Conservation (phyloP, 2,329 filamentous ascomycete species). For the Cytospora schulzeri region DNA sequence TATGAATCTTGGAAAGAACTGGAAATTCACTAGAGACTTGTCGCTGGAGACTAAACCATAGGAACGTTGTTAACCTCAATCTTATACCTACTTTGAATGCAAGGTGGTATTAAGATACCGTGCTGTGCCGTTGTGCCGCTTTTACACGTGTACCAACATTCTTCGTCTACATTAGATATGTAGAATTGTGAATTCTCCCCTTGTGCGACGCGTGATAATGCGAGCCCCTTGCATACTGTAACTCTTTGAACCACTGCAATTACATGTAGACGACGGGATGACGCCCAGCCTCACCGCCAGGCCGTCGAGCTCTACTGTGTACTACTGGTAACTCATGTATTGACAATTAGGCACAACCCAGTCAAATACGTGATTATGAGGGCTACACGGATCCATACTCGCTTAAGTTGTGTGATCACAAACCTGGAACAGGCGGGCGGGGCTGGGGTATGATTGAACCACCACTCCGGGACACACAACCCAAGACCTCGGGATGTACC, state of each 20-base stretch:
- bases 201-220: neutral
- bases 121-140: neutral
- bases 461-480: too few relatives aligned
- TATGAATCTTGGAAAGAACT: neutral
- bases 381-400: neutral
- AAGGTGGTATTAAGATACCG: neutral
- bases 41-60: neutral
- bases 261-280: neutral
- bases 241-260: too few relatives aligned
- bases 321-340: too few relatives aligned
- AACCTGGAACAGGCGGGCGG: too few relatives aligned
- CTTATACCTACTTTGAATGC: neutral
- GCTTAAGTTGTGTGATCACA: neutral
- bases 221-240: too few relatives aligned
- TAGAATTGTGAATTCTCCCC: neutral
- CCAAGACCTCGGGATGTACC: too few relatives aligned
- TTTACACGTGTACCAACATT: neutral
- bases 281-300: too few relatives aligned
- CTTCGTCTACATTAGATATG: neutral
- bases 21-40: neutral
- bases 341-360: too few relatives aligned
- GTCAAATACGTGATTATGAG: too few relatives aligned
- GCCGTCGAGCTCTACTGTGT: too few relatives aligned
- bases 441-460: neutral
- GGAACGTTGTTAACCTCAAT: too few relatives aligned